phyloP scores from a whole-genome alignment of 176 grass and related monocot species.

The Paspalum notatum region DNA sequence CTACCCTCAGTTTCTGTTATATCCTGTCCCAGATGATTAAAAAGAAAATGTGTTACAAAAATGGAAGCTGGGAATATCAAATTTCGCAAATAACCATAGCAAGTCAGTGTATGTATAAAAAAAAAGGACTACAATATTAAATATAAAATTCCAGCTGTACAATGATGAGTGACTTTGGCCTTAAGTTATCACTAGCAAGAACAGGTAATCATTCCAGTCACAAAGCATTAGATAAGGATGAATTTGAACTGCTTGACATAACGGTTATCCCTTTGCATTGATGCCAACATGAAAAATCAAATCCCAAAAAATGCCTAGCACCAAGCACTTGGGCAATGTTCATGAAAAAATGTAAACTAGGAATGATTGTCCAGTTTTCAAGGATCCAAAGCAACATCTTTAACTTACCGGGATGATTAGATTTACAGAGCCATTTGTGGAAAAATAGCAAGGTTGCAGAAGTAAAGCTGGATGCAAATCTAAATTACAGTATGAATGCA shows the following conservation, averaged over 20 bases:
- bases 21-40: slow-evolving; percentile 55
- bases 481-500: too few species aligned
- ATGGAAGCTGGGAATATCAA: neutral
- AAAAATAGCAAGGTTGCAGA: too few species aligned
- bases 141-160: neutral
- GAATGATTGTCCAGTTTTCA: neutral
- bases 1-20: slow-evolving; percentile 72
- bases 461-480: too few species aligned
- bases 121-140: neutral
- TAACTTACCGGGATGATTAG: too few species aligned
- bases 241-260: slow-evolving; percentile 22
- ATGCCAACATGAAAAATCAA: neutral
- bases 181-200: slow-evolving; percentile 4
- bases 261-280: slow-evolving; percentile 16
- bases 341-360: neutral
- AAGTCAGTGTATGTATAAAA: slow-evolving; percentile 11
- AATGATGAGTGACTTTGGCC: slow-evolving; percentile 13
- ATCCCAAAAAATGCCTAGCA: slow-evolving; percentile 11
- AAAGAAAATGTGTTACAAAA: slow-evolving; percentile 15
- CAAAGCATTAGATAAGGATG: neutral
- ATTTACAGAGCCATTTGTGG: too few species aligned
- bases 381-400: slow-evolving; percentile 14
- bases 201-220: slow-evolving; percentile 11
- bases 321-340: neutral
- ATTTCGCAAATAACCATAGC: neutral